Conservation (phyloP, 768 basidiomycete species). For the Roridomyces roridus region DNA sequence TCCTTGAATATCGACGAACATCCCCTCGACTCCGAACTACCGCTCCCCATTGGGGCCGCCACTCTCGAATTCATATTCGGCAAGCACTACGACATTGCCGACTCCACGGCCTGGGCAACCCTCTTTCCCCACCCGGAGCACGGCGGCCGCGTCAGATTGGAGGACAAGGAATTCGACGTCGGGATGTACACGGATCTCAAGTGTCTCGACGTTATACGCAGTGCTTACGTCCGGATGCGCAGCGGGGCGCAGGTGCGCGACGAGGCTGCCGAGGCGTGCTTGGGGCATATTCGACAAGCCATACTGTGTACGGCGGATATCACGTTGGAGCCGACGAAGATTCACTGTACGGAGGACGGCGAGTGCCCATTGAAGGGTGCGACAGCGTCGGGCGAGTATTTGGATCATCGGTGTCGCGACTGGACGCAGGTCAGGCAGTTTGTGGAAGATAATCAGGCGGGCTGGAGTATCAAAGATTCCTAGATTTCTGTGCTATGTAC, state of each 20-base stretch:
- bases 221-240: slow-evolving; percentile 90
- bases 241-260: slow-evolving; percentile 63
- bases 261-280: slow-evolving; percentile 16
- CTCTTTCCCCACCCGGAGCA: slow-evolving; percentile 99
- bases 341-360: slow-evolving; percentile 10
- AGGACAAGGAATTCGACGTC: slow-evolving; percentile 78
- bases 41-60: slow-evolving; percentile 2
- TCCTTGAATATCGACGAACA: background rate
- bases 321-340: slow-evolving; percentile 13
- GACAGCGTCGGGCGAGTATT: slow-evolving; percentile 6
- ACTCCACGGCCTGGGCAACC: slow-evolving; percentile 89
- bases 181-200: slow-evolving; percentile 84
- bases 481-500: too few species aligned
- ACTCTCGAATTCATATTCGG: slow-evolving; percentile 69
- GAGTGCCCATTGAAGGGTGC: slow-evolving; percentile 4
- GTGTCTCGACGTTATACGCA: slow-evolving; percentile 85
- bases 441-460: slow-evolving; percentile 15
- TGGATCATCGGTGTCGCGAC: slow-evolving; percentile 18
- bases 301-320: slow-evolving; percentile 20
- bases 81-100: slow-evolving; percentile 94
- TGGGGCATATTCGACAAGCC: slow-evolving; percentile 15
- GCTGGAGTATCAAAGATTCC: background rate
- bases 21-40: slow-evolving; percentile 14
- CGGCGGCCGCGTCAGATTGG: slow-evolving; percentile 91
- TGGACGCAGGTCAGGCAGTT: slow-evolving; percentile 19